Evolutionary conservation across 768 basidiomycete species (phyloP).

Genomic region (Mycena floridula): DNA sequence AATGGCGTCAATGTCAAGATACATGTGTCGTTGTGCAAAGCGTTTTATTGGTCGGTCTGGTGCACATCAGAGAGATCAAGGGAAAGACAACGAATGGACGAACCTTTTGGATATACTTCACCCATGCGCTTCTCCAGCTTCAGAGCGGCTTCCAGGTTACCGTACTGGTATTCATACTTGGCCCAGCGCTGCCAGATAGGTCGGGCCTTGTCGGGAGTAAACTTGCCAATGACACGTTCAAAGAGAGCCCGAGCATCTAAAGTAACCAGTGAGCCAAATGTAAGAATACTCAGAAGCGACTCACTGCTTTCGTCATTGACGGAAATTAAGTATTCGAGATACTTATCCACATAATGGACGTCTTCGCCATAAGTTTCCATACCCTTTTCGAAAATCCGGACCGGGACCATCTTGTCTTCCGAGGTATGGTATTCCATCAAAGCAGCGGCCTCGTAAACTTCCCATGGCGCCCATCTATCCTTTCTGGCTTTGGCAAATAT

Average conservation of each 20-base stretch:
- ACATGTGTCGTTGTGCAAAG: conserved; percentile 81
- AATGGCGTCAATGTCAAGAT: conserved; percentile 82
- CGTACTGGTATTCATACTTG: conserved; percentile 90
- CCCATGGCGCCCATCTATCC: conserved; percentile 76
- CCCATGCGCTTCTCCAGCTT: conserved; percentile 87
- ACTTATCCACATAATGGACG: conserved; percentile 79
- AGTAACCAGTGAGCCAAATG: conserved; percentile 5
- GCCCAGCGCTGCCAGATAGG: conserved; percentile 97
- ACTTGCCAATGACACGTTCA: conserved; percentile 77
- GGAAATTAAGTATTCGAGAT: conserved; percentile 88
- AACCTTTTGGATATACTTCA: conserved; percentile 83
- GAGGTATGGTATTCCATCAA: conserved; percentile 94
- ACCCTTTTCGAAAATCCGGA: conserved; percentile 91
- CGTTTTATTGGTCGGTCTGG: conserved; percentile 87
- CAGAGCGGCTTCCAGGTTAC: conserved; percentile 82
- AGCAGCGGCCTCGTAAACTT: conserved; percentile 89
- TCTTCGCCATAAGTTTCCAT: conserved; percentile 79
- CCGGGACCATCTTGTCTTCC: conserved; percentile 69
- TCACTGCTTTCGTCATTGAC: conserved; percentile 94
- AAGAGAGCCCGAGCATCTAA: conserved; percentile 94
- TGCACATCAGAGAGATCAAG: conserved; percentile 1
- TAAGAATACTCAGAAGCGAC: conserved; percentile 22
- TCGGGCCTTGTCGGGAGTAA: conserved; percentile 71
- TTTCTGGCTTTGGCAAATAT: conserved; percentile 82
- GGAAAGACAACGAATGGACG: conserved; percentile 1